A percentile compares a stretch with the other conserved stretches of the same genome.
Evolutionary conservation across 306 rosid species (phyloP).

Genomic region (Cicer bijugum): DNA sequence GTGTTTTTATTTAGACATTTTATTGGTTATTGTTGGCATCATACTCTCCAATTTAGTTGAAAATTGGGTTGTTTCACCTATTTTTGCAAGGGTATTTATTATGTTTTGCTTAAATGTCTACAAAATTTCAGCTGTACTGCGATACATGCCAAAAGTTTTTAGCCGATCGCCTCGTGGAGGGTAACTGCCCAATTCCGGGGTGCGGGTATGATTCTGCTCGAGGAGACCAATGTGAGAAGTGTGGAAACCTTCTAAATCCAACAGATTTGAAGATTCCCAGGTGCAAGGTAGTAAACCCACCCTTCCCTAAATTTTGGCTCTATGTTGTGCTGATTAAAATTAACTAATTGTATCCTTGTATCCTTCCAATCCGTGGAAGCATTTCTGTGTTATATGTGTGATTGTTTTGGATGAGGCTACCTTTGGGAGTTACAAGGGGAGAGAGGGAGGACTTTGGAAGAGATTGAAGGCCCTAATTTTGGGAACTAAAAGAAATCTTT

Average conservation of each 20-base stretch:
- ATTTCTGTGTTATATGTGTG: background rate
- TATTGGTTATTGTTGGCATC: background rate
- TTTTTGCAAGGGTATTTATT: slow-evolving; percentile 2
- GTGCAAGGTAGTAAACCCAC: slow-evolving; percentile 72
- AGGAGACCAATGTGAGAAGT: slow-evolving; percentile 96
- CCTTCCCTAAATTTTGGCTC: background rate
- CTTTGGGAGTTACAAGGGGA: background rate
- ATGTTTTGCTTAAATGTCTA: slow-evolving; percentile 39
- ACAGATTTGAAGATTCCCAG: slow-evolving; percentile 81
- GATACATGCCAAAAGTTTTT: slow-evolving; percentile 80
- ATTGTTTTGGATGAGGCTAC: background rate
- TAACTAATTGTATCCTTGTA: slow-evolving; percentile 10
- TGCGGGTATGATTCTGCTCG: slow-evolving; percentile 92
- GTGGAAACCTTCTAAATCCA: slow-evolving; percentile 90
- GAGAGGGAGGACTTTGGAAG: background rate
- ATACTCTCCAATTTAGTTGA: slow-evolving; percentile 14
- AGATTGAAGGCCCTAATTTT: background rate
- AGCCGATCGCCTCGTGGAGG: slow-evolving; percentile 95
- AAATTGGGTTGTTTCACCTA: slow-evolving; percentile 21
- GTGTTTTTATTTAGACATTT: slow-evolving; percentile 27
- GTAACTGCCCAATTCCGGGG: slow-evolving; percentile 74
- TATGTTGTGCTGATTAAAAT: slow-evolving; percentile 32
- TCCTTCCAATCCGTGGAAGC: slow-evolving; percentile 3
- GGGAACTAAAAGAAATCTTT: background rate
- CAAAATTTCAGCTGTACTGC: slow-evolving; percentile 77